These are phyloP conservation scores for Dictyostelium firmibasis DNA, from an alignment of 78 protist species.

Conservation along the genomic window DNA sequence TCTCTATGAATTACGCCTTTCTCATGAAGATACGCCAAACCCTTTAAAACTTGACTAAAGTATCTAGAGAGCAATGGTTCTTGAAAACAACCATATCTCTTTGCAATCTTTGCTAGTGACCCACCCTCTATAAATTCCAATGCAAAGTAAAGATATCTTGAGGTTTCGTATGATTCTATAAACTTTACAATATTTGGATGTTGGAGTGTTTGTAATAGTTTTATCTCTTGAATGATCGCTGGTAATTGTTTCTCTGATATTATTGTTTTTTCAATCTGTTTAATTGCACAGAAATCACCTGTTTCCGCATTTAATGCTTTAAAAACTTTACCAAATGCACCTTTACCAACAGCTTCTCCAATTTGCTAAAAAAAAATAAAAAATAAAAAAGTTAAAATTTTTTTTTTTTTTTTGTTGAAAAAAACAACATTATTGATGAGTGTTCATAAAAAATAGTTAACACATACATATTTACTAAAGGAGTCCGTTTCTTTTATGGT, in stretches of 20 bases:
- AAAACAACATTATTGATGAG: too few species aligned
- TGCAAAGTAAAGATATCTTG: slow-evolving; percentile 89
- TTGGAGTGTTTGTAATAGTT: slow-evolving; percentile 83
- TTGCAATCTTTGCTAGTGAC: slow-evolving; percentile 86
- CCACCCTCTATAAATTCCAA: slow-evolving; percentile 97
- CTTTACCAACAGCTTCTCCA: slow-evolving; percentile 80
- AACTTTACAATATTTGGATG: slow-evolving; percentile 91
- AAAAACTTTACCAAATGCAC: slow-evolving; percentile 80
- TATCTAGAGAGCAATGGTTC: slow-evolving; percentile 91
- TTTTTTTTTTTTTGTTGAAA: neutral
- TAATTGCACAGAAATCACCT: slow-evolving; percentile 82
- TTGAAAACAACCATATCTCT: slow-evolving; percentile 91
- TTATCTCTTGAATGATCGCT: slow-evolving; percentile 86
- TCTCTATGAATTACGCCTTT: slow-evolving; percentile 91
- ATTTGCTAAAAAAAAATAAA: slow-evolving; percentile 27
- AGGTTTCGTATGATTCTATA: slow-evolving; percentile 67
- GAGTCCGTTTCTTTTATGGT: slow-evolving; percentile 10
- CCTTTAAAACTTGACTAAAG: slow-evolving; percentile 90
- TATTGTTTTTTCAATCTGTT: slow-evolving; percentile 63
- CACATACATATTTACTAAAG: slow-evolving; percentile 40
- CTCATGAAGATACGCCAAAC: slow-evolving; percentile 91
- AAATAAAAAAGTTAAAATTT: neutral
- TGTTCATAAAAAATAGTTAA: too few species aligned
- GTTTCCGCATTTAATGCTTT: slow-evolving; percentile 84
- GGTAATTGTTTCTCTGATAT: slow-evolving; percentile 76